Evolutionary conservation across 2,329 filamentous ascomycete genomes (phyloP), one percentile per base, ranked within the genome.

Genomic region (Penicillium nordicum): DNA sequence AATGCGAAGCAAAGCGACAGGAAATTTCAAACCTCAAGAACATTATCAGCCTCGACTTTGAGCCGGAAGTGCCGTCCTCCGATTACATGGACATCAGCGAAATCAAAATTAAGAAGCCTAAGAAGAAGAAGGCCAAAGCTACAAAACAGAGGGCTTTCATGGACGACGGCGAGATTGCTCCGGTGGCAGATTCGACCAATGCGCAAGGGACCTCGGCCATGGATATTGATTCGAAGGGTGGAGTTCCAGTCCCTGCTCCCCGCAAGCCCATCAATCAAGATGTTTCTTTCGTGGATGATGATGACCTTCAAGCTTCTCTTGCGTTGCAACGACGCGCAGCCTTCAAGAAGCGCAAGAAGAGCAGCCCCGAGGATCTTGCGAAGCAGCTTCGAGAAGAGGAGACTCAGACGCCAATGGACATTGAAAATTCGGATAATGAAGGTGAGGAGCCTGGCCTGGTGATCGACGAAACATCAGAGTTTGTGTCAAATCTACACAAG

Each of bases 391-490:
- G 81, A 57, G 85, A 89, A 69, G 86, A 89, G 53, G 69, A 71
- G 37, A 78, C 76, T 3, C 78, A 78, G 50, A 78, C 76, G 1
- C 76, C 77, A 10, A 78, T 83, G 68, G 87, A 85, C 21, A 83
- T 86, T 30, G 85, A 87, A 48, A 82, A 84, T 4, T 16, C 49
- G 2, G 49, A 51, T 8, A 78, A 78, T 21, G 69, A 75, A 10
- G 79, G 81, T 41, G 80, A 82, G 49, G 77, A 78, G 34, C 79
- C 79, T 2, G 93, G 92, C 1, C 79, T 99, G 1, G 84, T 97
- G n/a, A 92, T 99, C 55, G 93, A 97, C 58, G 94, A 97, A 70
- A 96, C 93, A 0, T 92, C 92, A 0, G 92, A 96, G 67, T 99
- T 99, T 66, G 89, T 99, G 30, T 88, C 92, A 27, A 91, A 91